Percentiles rank a stretch among this genome's conserved stretches.
Evolutionary conservation across 2,329 filamentous ascomycete genomes (phyloP).

Genomic region (Alternaria sp.): DNA sequence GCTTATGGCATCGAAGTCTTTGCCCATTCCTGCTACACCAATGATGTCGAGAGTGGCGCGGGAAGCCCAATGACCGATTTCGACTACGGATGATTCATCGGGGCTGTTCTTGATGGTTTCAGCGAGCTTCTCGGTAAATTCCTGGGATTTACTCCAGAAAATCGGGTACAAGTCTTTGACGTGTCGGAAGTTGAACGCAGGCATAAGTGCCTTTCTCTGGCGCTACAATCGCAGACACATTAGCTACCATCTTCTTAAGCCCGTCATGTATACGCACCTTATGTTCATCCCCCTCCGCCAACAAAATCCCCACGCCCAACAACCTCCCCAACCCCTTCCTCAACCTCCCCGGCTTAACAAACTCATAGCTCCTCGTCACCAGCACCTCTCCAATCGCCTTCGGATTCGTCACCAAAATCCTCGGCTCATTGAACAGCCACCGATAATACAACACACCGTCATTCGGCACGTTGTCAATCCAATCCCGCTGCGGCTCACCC

Average conservation of each 20-base stretch:
- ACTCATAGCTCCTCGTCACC: constrained; percentile 59
- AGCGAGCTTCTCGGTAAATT: constrained; percentile 49
- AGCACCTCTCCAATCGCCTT: constrained; percentile 58
- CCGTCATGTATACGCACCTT: constrained; percentile 56
- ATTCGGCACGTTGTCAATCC: constrained; percentile 61
- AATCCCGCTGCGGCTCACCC: constrained; percentile 55
- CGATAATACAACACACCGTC: constrained; percentile 62
- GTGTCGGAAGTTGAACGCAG: constrained; percentile 58
- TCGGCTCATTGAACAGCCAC: constrained; percentile 54
- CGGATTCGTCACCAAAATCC: constrained; percentile 54
- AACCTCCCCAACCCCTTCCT: constrained; percentile 65
- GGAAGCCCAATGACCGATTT: constrained; percentile 55
- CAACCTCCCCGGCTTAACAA: constrained; percentile 56
- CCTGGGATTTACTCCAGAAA: constrained; percentile 57
- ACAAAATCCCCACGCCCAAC: constrained; percentile 73
- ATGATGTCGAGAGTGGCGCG: constrained; percentile 66
- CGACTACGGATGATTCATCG: constrained; percentile 45
- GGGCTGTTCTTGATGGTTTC: constrained; percentile 29
- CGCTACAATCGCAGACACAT: constrained; percentile 27
- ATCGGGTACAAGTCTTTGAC: constrained; percentile 58
- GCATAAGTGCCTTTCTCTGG: constrained; percentile 57
- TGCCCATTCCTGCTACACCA: constrained; percentile 62
- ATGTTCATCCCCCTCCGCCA: constrained; percentile 92
- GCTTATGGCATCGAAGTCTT: constrained; percentile 61
- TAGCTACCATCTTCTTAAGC: neutral